Evolutionary conservation across 208 protist genomes (phyloP).

Genomic region (Trypanosoma conorhini): DNA sequence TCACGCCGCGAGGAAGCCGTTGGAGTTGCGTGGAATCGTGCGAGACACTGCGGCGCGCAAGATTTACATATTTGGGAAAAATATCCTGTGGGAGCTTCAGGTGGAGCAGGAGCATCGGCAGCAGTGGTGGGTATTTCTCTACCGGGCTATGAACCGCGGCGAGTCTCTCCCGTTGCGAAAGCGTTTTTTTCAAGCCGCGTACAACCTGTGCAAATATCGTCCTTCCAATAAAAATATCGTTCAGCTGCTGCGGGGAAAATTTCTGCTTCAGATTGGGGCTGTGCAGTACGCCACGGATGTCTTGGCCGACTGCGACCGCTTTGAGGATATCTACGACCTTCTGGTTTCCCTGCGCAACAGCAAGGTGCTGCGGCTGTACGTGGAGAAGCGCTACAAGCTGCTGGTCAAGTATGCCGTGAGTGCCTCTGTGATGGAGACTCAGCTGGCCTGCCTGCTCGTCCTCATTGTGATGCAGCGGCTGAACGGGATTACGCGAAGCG

Average conservation of each 20-base stretch:
- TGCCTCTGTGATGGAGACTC: conserved; percentile 1
- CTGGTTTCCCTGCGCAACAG: conserved; percentile 33
- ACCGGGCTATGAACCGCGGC: conserved; percentile 48
- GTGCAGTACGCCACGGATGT: conserved; percentile 34
- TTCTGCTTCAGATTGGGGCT: conserved; percentile 46
- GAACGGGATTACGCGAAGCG: conserved; percentile 24
- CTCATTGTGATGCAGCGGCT: conserved; percentile 32
- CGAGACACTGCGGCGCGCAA: conserved; percentile 48
- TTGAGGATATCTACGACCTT: conserved; percentile 60
- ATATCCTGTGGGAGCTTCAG: conserved; percentile 56
- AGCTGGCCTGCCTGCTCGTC: conserved; percentile 34
- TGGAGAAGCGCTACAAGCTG: conserved; percentile 53
- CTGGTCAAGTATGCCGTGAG: conserved; percentile 10
- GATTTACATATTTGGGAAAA: conserved; percentile 57
- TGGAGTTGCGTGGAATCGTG: conserved; percentile 38
- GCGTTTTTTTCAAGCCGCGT: conserved; percentile 64
- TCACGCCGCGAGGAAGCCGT: conserved; percentile 25
- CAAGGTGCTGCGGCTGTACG: conserved; percentile 34
- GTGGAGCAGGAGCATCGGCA: conserved; percentile 64
- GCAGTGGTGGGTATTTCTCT: conserved; percentile 80
- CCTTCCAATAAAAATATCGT: conserved; percentile 20
- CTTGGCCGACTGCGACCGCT: conserved; percentile 62
- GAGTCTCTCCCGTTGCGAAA: conserved; percentile 36
- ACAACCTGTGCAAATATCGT: conserved; percentile 43
- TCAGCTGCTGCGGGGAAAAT: conserved; percentile 51